These are phyloP conservation scores for Parafenestella ontariensis DNA, from an alignment of 2,329 filamentous ascomycete species.

Conservation along the genomic window DNA sequence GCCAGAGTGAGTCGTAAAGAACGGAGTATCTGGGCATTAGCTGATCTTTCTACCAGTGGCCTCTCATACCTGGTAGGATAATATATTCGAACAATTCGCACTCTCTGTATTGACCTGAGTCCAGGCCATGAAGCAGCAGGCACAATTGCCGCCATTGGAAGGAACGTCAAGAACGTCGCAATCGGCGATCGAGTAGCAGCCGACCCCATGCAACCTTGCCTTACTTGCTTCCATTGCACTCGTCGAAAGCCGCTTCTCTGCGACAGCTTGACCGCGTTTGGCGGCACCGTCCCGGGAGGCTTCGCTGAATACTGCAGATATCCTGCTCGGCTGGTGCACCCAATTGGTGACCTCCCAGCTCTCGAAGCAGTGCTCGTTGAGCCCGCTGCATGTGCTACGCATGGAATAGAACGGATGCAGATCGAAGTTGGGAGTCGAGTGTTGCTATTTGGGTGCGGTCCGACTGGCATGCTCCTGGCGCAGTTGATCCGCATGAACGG, in stretches of 20 bases:
- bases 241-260: conserved; percentile 72
- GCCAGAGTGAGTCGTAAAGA: conserved; percentile 15
- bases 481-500: conserved; percentile 71
- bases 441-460: conserved; percentile 71
- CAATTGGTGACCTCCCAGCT: conserved; percentile 69
- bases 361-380: conserved; percentile 75
- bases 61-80: conserved; percentile 28
- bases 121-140: conserved; percentile 73
- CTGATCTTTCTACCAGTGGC: conserved; percentile 18
- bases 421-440: conserved; percentile 70
- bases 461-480: conserved; percentile 69
- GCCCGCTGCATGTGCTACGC: conserved; percentile 74
- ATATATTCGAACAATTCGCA: conserved; percentile 7
- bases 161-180: conserved; percentile 65
- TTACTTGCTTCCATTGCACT: conserved; percentile 76
- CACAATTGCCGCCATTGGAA: conserved; percentile 65
- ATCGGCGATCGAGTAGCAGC: conserved; percentile 68
- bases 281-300: conserved; percentile 72
- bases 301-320: conserved; percentile 74
- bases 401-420: conserved; percentile 72
- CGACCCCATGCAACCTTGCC: conserved; percentile 71
- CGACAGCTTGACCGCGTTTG: conserved; percentile 72
- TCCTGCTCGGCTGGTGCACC: conserved; percentile 66
- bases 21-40: too few species aligned
- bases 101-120: neutral